Evolutionary conservation across 495 filamentous ascomycete genomes (phyloP).

Genomic region (Gamarada debralockiae): DNA sequence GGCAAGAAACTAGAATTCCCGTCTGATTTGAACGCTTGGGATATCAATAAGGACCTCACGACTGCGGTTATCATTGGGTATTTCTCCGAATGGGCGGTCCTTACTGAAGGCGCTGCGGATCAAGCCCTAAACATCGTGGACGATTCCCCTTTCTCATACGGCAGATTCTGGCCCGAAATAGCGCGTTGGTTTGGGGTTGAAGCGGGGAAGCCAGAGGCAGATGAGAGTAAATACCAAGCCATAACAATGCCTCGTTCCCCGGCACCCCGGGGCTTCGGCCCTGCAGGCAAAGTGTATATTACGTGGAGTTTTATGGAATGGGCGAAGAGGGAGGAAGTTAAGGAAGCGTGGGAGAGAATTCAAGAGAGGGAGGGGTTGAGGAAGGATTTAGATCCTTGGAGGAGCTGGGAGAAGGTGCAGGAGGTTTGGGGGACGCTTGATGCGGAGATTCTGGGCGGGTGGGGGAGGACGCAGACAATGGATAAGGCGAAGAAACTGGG

Average conservation of each 20-base stretch:
- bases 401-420: conserved; percentile 15
- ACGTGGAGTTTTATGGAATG: conserved; percentile 39
- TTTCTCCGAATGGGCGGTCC: conserved; percentile 47
- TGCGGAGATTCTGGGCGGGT: conserved; percentile 15
- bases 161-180: conserved; percentile 40
- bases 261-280: conserved; percentile 35
- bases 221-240: conserved; percentile 24
- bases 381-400: conserved; percentile 16
- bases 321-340: conserved; percentile 41
- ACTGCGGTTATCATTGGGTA: conserved; percentile 41
- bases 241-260: conserved; percentile 18
- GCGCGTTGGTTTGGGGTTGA: conserved; percentile 39
- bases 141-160: conserved; percentile 38
- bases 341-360: conserved; percentile 38
- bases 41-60: conserved; percentile 34
- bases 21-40: conserved; percentile 36
- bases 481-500: conserved; percentile 15
- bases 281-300: conserved; percentile 28
- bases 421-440: conserved; percentile 19
- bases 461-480: conserved; percentile 24
- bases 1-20: conserved; percentile 36
- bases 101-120: conserved; percentile 32
- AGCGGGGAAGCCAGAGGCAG: conserved; percentile 24
- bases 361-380: conserved; percentile 21
- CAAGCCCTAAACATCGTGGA: conserved; percentile 45